Evolutionary conservation across 1,139 yeast genomes (phyloP).

Genomic region (Candida neerlandica): DNA sequence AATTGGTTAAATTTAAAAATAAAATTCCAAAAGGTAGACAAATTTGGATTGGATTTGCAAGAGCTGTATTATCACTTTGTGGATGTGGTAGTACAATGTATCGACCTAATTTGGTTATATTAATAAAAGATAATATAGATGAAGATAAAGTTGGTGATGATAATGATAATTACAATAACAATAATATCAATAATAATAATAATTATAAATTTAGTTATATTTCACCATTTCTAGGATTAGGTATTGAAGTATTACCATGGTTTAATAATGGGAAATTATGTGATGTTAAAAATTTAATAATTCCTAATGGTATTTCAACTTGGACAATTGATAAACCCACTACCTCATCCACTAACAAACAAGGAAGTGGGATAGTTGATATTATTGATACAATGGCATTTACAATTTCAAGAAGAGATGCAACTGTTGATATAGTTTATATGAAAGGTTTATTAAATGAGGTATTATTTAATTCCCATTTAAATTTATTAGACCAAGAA

Average conservation of each 20-base stretch:
- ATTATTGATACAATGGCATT: conserved; percentile 33
- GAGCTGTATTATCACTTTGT: conserved; percentile 47
- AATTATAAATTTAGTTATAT: conserved; percentile 29
- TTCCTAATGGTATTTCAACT: conserved; percentile 39
- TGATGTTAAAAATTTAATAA: conserved; percentile 26
- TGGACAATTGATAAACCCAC: conserved; percentile 28
- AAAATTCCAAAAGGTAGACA: conserved; percentile 32
- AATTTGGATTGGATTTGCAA: conserved; percentile 54
- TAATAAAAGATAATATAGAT: conserved; percentile 36
- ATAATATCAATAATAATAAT: too few relatives aligned
- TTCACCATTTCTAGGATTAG: conserved; percentile 41
- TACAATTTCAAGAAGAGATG: conserved; percentile 36
- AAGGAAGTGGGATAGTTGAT: conserved; percentile 22
- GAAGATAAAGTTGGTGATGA: too few relatives aligned
- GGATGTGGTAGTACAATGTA: conserved; percentile 52
- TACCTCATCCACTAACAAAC: too few relatives aligned
- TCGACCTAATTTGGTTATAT: conserved; percentile 46
- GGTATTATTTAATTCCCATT: neutral
- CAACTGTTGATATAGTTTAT: conserved; percentile 34
- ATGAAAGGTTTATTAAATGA: conserved; percentile 31
- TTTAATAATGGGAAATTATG: conserved; percentile 23
- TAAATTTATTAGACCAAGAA: conserved; percentile 1
- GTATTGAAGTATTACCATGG: conserved; percentile 40
- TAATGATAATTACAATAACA: too few relatives aligned
- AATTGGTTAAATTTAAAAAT: conserved; percentile 10